Conservation (phyloP, 129 eudicot genomes). For the Arctium minus region DNA sequence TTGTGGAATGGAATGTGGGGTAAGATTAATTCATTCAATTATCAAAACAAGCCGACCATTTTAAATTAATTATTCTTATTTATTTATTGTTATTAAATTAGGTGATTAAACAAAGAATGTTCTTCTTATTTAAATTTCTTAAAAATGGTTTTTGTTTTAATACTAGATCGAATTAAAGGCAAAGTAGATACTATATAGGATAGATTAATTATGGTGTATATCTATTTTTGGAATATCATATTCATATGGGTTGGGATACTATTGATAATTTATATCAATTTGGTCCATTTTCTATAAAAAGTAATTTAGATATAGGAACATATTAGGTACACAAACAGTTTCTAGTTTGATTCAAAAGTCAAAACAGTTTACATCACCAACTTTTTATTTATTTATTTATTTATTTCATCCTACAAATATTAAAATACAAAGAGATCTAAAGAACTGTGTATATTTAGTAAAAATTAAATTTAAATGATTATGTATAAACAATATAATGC, state of each 20-base stretch:
- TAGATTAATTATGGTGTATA: not conserved
- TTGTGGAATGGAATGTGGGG: conserved; percentile 53
- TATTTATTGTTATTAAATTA: not conserved
- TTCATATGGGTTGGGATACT: not conserved
- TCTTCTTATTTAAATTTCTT: not conserved
- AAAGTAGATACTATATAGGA: not conserved
- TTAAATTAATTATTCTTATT: not conserved
- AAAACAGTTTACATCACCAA: conserved; percentile 17
- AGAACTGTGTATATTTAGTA: too few species aligned
- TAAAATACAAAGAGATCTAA: not conserved
- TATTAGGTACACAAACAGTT: conserved; percentile 17
- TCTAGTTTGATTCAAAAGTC: conserved; percentile 5
- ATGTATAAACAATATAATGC: too few species aligned
- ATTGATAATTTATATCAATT: not conserved
- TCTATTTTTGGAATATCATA: not conserved
- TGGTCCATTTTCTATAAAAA: not conserved
- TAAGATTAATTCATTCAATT: conserved; percentile 11
- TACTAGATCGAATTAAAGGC: not conserved
- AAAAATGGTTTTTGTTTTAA: not conserved
- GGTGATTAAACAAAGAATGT: conserved; percentile 2
- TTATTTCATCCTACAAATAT: not conserved
- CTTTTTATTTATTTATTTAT: not conserved
- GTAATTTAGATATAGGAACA: conserved; percentile 4
- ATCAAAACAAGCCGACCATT: not conserved
- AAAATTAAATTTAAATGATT: too few species aligned